These are phyloP conservation scores for Amanita exitialis DNA, from an alignment of 768 basidiomycete genomes.

Conservation along the genomic window DNA sequence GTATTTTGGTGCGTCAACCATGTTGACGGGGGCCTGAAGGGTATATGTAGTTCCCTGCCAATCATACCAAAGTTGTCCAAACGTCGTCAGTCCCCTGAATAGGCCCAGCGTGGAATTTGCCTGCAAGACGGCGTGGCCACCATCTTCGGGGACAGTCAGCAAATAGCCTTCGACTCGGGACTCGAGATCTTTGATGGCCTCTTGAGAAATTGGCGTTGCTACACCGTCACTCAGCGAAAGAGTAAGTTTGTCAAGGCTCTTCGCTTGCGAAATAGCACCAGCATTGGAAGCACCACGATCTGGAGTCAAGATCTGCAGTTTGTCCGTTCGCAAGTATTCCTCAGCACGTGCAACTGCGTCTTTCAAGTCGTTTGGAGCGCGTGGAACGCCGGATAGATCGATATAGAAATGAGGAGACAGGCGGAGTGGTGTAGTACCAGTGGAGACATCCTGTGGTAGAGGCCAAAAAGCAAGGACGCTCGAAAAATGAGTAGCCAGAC, in stretches of 20 bases:
- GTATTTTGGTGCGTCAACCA: conserved; percentile 56
- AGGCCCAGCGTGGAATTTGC: conserved; percentile 63
- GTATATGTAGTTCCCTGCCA: conserved; percentile 42
- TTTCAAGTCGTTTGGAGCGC: conserved; percentile 43
- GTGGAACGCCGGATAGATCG: conserved; percentile 29
- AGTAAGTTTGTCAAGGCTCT: conserved; percentile 30
- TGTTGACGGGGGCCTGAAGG: conserved; percentile 43
- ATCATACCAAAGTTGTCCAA: conserved; percentile 61
- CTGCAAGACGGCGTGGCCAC: conserved; percentile 39
- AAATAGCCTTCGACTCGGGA: conserved; percentile 54
- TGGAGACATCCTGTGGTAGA: conserved; percentile 29
- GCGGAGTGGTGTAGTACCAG: conserved; percentile 26
- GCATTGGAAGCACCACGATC: conserved; percentile 50
- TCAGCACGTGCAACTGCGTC: conserved; percentile 43
- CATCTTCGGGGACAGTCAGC: conserved; percentile 46
- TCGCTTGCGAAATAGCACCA: conserved; percentile 26
- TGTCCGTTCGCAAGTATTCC: conserved; percentile 35
- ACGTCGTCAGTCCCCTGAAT: conserved; percentile 67
- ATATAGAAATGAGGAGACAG: conserved; percentile 27
- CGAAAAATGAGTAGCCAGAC: not conserved
- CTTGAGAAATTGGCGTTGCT: conserved; percentile 40
- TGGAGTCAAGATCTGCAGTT: conserved; percentile 47
- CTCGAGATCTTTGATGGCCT: conserved; percentile 39
- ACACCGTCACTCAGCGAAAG: conserved; percentile 30
- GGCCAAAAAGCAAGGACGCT: conserved; percentile 25